These are phyloP conservation scores for Meira miltonrushii DNA, from an alignment of 1,284 basidiomycete species.

Conservation along the genomic window DNA sequence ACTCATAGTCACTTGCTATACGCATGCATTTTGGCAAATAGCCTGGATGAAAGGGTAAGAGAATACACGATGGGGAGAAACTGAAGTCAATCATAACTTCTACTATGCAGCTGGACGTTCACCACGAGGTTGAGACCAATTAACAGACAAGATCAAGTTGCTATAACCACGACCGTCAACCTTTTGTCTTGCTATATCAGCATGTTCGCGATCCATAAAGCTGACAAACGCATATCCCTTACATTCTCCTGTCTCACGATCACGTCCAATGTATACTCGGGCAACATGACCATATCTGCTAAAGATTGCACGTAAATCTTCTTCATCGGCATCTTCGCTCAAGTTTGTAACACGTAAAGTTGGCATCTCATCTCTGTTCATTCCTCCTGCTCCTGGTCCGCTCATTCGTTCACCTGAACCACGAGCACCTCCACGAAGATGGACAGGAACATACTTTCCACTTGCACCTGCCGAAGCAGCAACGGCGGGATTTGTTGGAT, in stretches of 20 bases:
- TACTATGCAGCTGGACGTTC: slow-evolving; percentile 26
- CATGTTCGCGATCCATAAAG: slow-evolving; percentile 76
- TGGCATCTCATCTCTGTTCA: slow-evolving; percentile 72
- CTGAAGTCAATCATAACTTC: neutral
- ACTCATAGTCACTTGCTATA: too few species aligned
- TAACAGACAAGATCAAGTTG: slow-evolving; percentile 77
- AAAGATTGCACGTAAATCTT: slow-evolving; percentile 89
- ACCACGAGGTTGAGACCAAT: slow-evolving; percentile 63
- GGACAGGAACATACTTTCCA: slow-evolving; percentile 89
- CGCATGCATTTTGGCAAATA: too few species aligned
- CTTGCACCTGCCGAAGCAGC: slow-evolving; percentile 48
- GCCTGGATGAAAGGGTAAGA: neutral
- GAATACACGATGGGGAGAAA: neutral
- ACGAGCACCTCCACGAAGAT: slow-evolving; percentile 67
- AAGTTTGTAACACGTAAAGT: slow-evolving; percentile 97
- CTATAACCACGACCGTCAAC: slow-evolving; percentile 87
- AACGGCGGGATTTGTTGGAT: slow-evolving; percentile 48
- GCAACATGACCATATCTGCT: slow-evolving; percentile 62
- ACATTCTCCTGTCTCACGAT: slow-evolving; percentile 87
- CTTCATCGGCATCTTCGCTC: slow-evolving; percentile 88
- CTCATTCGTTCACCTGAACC: slow-evolving; percentile 79
- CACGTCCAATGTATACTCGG: slow-evolving; percentile 87
- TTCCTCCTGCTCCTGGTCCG: slow-evolving; percentile 53
- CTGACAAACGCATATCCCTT: slow-evolving; percentile 96
- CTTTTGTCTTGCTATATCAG: slow-evolving; percentile 85